Base-by-base conservation (phyloP, 306 rosid species). In the Pachyrhizus erosus region DNA sequence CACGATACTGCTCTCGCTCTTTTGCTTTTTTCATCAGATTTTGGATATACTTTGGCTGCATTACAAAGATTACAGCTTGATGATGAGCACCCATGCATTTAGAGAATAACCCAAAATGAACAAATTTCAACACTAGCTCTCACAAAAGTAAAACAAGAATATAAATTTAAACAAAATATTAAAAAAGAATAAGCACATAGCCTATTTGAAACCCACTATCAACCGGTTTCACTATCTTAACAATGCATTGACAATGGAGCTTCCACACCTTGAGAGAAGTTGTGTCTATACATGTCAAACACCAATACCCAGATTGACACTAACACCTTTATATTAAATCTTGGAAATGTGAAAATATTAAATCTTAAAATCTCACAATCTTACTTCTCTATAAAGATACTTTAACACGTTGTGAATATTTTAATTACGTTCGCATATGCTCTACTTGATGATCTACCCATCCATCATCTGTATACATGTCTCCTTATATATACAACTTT, bases 41-140 rank as follows among this genome's bases (percentile, higher is more conserved):
- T 66, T 82, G 80, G 67, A 96, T 90, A 76, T 93, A 96, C 77
- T 82, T 93, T 77, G 98, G 93, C 98, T 93, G 90, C 92, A 89
- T 15, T 74, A 86, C 68, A 81, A 61, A 73, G 45, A 64, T 70
- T 67, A 64, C 5, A 82, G 23, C 33, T 3, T 43, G 37, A 71
- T 73, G 21, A 70, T 82, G 21, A 70, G 75, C 31, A 62, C 17
- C 65, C 58, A 54, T 34, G 72, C 71, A 68, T 60, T 78, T 26
- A 11, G 18, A 45, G 72, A 61, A 69, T 27, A 49, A 72, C 26
- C 64, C 75, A 57, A 72, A 76, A 57, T 34, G 34, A 74, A 40
- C 17, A 65, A 39, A 71, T 18, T 40, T 55, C 33, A 51, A 52
- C 33, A 40, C 18, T 17, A 49, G 37, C 52, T 27, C 40, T 78